A percentile compares a stretch with the other conserved stretches of the same genome.
Conservation (phyloP, 805 yeast genomes). For the Diddensiella caesifluorescens region DNA sequence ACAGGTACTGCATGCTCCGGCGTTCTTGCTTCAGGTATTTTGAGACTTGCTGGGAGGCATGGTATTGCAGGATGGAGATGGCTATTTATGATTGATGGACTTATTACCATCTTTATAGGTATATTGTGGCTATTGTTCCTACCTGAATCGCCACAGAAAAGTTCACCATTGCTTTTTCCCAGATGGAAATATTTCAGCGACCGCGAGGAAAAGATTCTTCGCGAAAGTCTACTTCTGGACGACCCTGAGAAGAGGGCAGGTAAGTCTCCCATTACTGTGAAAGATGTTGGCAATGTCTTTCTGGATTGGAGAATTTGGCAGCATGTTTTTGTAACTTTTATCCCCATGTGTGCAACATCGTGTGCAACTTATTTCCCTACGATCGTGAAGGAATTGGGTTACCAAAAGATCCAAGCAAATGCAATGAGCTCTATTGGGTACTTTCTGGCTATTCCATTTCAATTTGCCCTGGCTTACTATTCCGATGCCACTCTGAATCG, state of each 20-base stretch:
- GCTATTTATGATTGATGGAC: constrained; percentile 47
- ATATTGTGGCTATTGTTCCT: constrained; percentile 37
- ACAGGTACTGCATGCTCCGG: constrained; percentile 50
- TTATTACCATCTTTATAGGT: constrained; percentile 31
- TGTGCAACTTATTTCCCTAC: constrained; percentile 59
- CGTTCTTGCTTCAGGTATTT: constrained; percentile 44
- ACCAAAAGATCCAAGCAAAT: constrained; percentile 62
- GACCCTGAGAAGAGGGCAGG: constrained; percentile 33
- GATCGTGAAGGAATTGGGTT: constrained; percentile 49
- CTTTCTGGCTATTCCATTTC: constrained; percentile 15
- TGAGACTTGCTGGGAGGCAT: constrained; percentile 35
- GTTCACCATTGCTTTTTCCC: constrained; percentile 14
- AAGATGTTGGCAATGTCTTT: constrained; percentile 42
- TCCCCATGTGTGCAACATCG: constrained; percentile 51
- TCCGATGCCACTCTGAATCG: constrained; percentile 10
- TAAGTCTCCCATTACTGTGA: constrained; percentile 39
- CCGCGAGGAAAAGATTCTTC: constrained; percentile 1
- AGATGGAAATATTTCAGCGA: constrained; percentile 7
- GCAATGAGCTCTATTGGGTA: constrained; percentile 40
- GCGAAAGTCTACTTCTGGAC: constrained; percentile 5
- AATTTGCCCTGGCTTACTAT: constrained; percentile 8
- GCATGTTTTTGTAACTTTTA: constrained; percentile 48
- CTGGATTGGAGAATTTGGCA: constrained; percentile 49
- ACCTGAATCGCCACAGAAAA: constrained; percentile 41
- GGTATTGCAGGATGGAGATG: constrained; percentile 46